Percentiles rank a stretch among this genome's conserved stretches.
Conservation (phyloP, 2,329 filamentous ascomycete genomes). For the Lachnellula arida region DNA sequence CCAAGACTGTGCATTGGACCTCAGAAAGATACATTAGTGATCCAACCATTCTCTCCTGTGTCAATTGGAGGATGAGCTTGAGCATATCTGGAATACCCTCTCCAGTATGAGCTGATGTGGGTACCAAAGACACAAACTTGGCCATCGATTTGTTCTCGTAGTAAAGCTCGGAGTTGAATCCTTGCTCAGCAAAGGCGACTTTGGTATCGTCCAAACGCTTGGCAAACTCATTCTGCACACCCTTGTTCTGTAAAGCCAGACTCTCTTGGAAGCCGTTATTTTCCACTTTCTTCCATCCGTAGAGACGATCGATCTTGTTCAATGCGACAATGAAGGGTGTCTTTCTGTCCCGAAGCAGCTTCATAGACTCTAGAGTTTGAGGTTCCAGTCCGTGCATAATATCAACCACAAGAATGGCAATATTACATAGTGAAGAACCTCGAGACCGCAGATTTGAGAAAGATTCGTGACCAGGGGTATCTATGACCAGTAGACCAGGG, state of each 20-base stretch:
- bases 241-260: conserved; percentile 83
- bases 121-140: conserved; percentile 88
- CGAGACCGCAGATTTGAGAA: conserved; percentile 97
- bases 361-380: conserved; percentile 97
- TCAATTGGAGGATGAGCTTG: conserved; percentile 86
- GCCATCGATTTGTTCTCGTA: conserved; percentile 98
- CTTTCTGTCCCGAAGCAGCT: conserved; percentile 82
- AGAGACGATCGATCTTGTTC: conserved; percentile 99
- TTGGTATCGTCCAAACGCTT: conserved; percentile 89
- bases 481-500: conserved; percentile 91
- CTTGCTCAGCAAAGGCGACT: conserved; percentile 89
- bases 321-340: conserved; percentile 98
- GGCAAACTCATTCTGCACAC: conserved; percentile 89
- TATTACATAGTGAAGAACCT: conserved; percentile 98
- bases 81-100: conserved; percentile 99
- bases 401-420: conserved; percentile 97
- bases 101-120: conserved; percentile 96
- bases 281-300: conserved; percentile 97
- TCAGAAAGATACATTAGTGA: conserved; percentile 98
- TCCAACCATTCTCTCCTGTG: conserved; percentile 95
- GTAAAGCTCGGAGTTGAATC: conserved; percentile 95
- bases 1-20: conserved; percentile 94
- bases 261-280: conserved; percentile 98
- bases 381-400: conserved; percentile 99
- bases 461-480: conserved; percentile 99